Conservation (phyloP, 1,139 yeast species). For the Hyphopichia fennica region DNA sequence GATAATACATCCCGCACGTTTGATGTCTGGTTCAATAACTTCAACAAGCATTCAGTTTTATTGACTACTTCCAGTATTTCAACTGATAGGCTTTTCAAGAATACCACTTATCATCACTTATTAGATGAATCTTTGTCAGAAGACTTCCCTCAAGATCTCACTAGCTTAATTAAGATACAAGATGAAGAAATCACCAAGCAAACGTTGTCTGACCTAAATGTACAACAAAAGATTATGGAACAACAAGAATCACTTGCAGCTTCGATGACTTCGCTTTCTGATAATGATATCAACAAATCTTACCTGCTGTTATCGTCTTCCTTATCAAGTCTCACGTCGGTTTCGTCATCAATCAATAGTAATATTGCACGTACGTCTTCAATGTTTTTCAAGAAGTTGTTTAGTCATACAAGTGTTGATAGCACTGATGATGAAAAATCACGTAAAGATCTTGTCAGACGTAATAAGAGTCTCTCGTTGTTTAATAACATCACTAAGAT, state of each 20-base stretch:
- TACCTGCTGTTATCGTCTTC: constrained; percentile 40
- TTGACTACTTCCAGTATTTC: constrained; percentile 20
- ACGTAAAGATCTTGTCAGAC: constrained; percentile 6
- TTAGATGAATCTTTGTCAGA: background rate
- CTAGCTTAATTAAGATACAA: constrained; percentile 23
- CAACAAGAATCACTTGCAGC: constrained; percentile 26
- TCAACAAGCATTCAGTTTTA: constrained; percentile 26
- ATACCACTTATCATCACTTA: constrained; percentile 7
- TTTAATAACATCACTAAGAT: constrained; percentile 27
- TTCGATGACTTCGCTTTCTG: constrained; percentile 15
- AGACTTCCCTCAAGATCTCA: constrained; percentile 5
- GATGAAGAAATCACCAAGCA: constrained; percentile 33
- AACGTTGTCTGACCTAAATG: constrained; percentile 18
- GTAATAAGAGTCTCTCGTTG: constrained; percentile 9
- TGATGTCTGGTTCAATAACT: constrained; percentile 37
- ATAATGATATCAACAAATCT: constrained; percentile 12
- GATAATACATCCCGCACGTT: constrained; percentile 25
- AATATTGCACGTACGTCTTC: constrained; percentile 32
- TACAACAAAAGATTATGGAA: constrained; percentile 20
- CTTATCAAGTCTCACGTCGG: constrained; percentile 31
- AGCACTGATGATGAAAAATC: constrained; percentile 7
- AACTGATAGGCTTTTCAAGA: constrained; percentile 5
- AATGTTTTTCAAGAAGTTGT: constrained; percentile 30
- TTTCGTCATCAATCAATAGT: constrained; percentile 30
- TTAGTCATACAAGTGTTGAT: constrained; percentile 12